Base-by-base conservation (phyloP, 2,329 filamentous ascomycete genomes). In the Fusarium equiseti region DNA sequence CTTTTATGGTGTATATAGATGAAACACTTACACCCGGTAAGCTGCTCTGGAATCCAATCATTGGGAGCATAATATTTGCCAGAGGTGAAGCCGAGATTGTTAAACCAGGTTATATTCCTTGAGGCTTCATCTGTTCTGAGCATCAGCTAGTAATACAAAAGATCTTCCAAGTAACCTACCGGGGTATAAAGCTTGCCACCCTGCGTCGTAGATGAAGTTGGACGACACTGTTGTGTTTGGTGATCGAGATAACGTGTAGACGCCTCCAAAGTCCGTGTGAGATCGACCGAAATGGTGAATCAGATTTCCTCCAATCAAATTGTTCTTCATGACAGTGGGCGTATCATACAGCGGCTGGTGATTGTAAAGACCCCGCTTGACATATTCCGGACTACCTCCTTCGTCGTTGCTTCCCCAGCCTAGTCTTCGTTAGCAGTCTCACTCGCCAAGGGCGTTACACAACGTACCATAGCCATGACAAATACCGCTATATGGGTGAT, bases 401-500 rank as follows among this genome's bases (percentile, higher is more conserved):
- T 42, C 26, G 13, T 61, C 58, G 43, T 61, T 58, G 13, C 43
- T 48, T 48, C 42, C 58, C 58, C 58, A 58, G 10, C 52, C 58
- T 61, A n/a, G 26, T 13, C 15, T 15, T 9, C 1, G 12, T 61
- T 29, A 61, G 43, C 8, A 22, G 5, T n/a, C 1, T 43, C 4
- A 43, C 6, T 43, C 4, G 11, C 2, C 1, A n/a, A 8, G 4
- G 3, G 4, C 16, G 6, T 6, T 10, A 22, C 1, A 5, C 16
- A 1, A 3, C 43, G 2, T 61, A 49, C 58, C 52, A 32, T 43
- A 61, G 6, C 58, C 52, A 46, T 61, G 51, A 2, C 58, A 61
- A 24, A 61, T 61, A 3, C 52, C 58, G 18, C 58, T 59, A 26
- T 61, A 61, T n/a, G 58, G 52, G 3, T 61, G 58, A 8, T 61